Evolutionary conservation across 2,329 filamentous ascomycete species (phyloP).

Genomic region (Amylocarpus encephaloides): DNA sequence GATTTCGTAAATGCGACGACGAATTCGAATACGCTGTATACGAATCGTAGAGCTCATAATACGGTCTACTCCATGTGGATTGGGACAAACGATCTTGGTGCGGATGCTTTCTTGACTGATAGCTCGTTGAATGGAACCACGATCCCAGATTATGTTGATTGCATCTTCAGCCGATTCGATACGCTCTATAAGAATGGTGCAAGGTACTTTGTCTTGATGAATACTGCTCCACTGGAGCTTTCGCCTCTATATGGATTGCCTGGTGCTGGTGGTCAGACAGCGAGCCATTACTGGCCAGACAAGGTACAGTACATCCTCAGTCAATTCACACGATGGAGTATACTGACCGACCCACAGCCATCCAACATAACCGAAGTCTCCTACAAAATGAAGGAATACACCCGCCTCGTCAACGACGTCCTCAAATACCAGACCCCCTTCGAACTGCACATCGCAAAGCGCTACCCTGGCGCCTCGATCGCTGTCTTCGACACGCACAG

Average conservation of each 20-base stretch:
- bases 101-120: slow-evolving; percentile 58
- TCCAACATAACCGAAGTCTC: slow-evolving; percentile 44
- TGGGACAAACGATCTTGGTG: slow-evolving; percentile 73
- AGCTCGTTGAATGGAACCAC: slow-evolving; percentile 50
- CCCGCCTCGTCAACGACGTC: slow-evolving; percentile 42
- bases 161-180: slow-evolving; percentile 59
- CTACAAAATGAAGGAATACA: slow-evolving; percentile 45
- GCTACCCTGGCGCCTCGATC: slow-evolving; percentile 54
- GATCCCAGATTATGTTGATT: slow-evolving; percentile 60
- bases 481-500: slow-evolving; percentile 62
- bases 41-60: slow-evolving; percentile 43
- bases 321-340: too few relatives aligned
- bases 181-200: slow-evolving; percentile 59
- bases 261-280: slow-evolving; percentile 36
- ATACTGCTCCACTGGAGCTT: slow-evolving; percentile 60
- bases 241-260: slow-evolving; percentile 56
- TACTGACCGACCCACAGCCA: slow-evolving; percentile 34
- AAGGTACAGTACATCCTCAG: too few relatives aligned
- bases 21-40: slow-evolving; percentile 36
- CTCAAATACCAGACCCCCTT: slow-evolving; percentile 45
- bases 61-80: slow-evolving; percentile 76
- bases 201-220: slow-evolving; percentile 66
- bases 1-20: slow-evolving; percentile 30
- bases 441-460: slow-evolving; percentile 36
- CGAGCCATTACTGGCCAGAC: slow-evolving; percentile 41